Evolutionary conservation across 345 rosid species (phyloP).

Genomic region (Streptanthus diversifolius): DNA sequence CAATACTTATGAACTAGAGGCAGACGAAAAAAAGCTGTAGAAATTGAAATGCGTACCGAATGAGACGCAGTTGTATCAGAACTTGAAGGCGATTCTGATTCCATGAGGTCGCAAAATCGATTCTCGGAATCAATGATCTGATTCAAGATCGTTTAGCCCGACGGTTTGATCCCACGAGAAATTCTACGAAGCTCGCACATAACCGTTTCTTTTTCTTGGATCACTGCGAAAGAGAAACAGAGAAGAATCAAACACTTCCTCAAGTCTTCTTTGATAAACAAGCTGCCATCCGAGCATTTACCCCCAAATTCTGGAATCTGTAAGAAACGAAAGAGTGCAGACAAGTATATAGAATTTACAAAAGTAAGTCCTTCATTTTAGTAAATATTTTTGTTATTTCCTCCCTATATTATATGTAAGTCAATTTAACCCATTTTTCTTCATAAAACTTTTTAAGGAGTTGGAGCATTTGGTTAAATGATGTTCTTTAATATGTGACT

Average conservation of each 20-base stretch:
- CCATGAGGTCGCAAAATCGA: slow-evolving; percentile 18
- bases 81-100: slow-evolving; percentile 13
- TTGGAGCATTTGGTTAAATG: not conserved
- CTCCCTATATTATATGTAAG: not conserved
- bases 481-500: no score
- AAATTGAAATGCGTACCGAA: slow-evolving; percentile 19
- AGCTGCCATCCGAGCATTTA: slow-evolving; percentile 22
- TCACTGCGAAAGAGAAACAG: not conserved
- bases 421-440: not conserved
- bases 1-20: not conserved
- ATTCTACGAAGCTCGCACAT: slow-evolving; percentile 10
- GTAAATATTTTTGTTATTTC: not conserved
- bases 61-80: slow-evolving; percentile 26
- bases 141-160: slow-evolving; percentile 19
- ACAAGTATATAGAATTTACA: slow-evolving; percentile 28
- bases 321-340: slow-evolving; percentile 28
- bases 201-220: not conserved
- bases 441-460: not conserved
- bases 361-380: not conserved
- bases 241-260: slow-evolving; percentile 4
- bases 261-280: not conserved
- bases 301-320: slow-evolving; percentile 28
- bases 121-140: slow-evolving; percentile 17
- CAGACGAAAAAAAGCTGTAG: not conserved
- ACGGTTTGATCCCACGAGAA: slow-evolving; percentile 14